phyloP scores from a whole-genome alignment of 1,284 basidiomycete genomes.

The Somion occarium region DNA sequence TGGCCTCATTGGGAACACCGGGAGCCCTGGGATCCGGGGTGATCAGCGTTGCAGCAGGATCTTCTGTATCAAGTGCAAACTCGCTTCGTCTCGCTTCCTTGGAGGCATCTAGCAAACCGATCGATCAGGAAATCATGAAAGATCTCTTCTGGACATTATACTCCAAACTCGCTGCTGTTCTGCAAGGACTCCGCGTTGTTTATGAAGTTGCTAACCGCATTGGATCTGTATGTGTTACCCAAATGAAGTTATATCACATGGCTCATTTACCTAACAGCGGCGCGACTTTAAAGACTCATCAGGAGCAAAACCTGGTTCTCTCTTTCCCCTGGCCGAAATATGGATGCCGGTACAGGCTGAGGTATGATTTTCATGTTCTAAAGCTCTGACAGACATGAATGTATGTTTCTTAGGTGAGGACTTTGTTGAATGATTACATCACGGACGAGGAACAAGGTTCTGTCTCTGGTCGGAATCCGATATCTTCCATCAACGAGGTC shows the following conservation, averaged over 20 bases:
- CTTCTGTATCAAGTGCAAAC: conserved; percentile 36
- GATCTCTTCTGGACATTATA: conserved; percentile 99
- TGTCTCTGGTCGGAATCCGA: conserved; percentile 76
- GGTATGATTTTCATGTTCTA: conserved; percentile 36
- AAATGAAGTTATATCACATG: conserved; percentile 6
- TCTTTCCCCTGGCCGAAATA: conserved; percentile 85
- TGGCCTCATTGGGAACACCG: conserved; percentile 25
- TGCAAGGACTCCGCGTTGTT: conserved; percentile 88
- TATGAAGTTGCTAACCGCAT: conserved; percentile 90
- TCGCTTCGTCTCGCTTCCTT: conserved; percentile 70
- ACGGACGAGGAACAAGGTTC: conserved; percentile 83
- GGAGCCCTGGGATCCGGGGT: conserved; percentile 16
- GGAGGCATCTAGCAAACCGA: conserved; percentile 69
- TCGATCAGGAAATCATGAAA: conserved; percentile 80
- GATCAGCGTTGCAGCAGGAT: conserved; percentile 19
- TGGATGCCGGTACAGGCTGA: conserved; percentile 91
- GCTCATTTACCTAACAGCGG: conserved; percentile 64
- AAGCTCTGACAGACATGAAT: conserved; percentile 9
- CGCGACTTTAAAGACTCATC: conserved; percentile 84
- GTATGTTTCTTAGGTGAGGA: conserved; percentile 66
- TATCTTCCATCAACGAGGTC: conserved; percentile 92
- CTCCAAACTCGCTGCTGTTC: conserved; percentile 94
- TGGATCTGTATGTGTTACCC: conserved; percentile 60
- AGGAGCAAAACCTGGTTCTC: conserved; percentile 62
- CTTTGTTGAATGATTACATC: conserved; percentile 87